Base-by-base conservation (phyloP, 2,329 filamentous ascomycete species). In the Huntiella bhutanensis region DNA sequence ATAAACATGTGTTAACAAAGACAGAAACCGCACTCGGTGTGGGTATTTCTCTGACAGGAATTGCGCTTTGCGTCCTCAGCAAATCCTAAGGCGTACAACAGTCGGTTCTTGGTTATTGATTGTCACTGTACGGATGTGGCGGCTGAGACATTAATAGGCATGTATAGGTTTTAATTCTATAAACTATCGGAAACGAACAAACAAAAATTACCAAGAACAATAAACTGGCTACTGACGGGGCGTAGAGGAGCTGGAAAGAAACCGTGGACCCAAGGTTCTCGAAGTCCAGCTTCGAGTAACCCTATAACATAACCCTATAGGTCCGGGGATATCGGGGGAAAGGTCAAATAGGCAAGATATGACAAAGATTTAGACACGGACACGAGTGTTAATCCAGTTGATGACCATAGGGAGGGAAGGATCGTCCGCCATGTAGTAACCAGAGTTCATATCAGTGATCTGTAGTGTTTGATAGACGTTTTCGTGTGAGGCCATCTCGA, bases 1-100 rank as follows among this genome's bases (percentile, higher is more conserved):
- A 22, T 22, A 19, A 40, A 15, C 2, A 10, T 4, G 16, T 22
- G 5, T 17, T 40, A 17, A 40, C n/a, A 3, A 17, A 45, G 22
- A 33, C 51, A 85, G 84, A 88, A 59, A 93, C 84, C 0, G 84
- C 80, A 70, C 63, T 85, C 47, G 86, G 86, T 5, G 87, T 93
- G 82, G 64, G 65, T 1, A 62, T 93, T 10, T 87, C 88, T 3
- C 63, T 93, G 40, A 71, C 68, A 12, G 86, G 86, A 0, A 93
- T 94, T 58, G 84, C 70, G 2, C 61, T 94, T 19, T 94, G 86
- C 62, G 86, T 94, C 2, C 73, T 84, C 48, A 78, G 74, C 58
- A 78, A 78, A 56, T 52, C 56, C 43, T 60, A 54, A 57, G 41
- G 5, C 34, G n/a, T 28, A 28, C 22, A 28, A 28, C 3, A 28